Percentiles rank a stretch among this genome's conserved stretches.
phyloP scores from a whole-genome alignment of 495 filamentous ascomycete species.

The Penicillium ucsense region DNA sequence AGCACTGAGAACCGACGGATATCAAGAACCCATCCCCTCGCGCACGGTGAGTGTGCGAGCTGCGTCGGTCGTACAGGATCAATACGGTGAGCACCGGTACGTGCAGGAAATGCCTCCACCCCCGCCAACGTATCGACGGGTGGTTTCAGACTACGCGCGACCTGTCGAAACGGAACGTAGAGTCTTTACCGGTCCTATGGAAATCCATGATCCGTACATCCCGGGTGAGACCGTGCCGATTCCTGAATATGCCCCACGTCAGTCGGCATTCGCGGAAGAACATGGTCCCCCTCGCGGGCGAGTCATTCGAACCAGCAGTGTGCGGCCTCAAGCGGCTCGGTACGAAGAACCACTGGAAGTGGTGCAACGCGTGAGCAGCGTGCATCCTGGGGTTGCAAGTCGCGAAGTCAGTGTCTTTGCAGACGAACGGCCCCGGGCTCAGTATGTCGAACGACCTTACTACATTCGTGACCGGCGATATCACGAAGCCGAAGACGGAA shows the following conservation, averaged over 20 bases:
- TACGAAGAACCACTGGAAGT: constrained; percentile 45
- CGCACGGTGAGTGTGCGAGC: constrained; percentile 32
- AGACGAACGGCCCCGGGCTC: constrained; percentile 29
- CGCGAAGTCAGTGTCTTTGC: constrained; percentile 32
- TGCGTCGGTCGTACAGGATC: constrained; percentile 32
- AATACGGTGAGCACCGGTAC: constrained; percentile 35
- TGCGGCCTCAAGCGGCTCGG: constrained; percentile 43
- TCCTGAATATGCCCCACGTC: constrained; percentile 32
- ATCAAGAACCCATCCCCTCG: constrained; percentile 26
- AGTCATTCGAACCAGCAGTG: constrained; percentile 46
- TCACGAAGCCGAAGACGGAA: constrained; percentile 26
- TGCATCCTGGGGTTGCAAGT: constrained; percentile 31
- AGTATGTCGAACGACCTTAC: constrained; percentile 36
- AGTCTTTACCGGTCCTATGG: constrained; percentile 20
- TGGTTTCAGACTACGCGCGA: constrained; percentile 30
- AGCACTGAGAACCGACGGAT: constrained; percentile 23
- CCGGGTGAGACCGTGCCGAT: constrained; percentile 34
- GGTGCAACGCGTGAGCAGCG: constrained; percentile 40
- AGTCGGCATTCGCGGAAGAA: constrained; percentile 32
- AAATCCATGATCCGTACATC: constrained; percentile 27
- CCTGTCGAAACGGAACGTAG: constrained; percentile 25
- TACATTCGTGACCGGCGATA: constrained; percentile 32
- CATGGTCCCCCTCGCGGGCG: constrained; percentile 40
- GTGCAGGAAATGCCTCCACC: constrained; percentile 38
- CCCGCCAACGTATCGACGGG: constrained; percentile 29